Conservation (phyloP, 2,329 filamentous ascomycete genomes). For the Trichophyton simii region DNA sequence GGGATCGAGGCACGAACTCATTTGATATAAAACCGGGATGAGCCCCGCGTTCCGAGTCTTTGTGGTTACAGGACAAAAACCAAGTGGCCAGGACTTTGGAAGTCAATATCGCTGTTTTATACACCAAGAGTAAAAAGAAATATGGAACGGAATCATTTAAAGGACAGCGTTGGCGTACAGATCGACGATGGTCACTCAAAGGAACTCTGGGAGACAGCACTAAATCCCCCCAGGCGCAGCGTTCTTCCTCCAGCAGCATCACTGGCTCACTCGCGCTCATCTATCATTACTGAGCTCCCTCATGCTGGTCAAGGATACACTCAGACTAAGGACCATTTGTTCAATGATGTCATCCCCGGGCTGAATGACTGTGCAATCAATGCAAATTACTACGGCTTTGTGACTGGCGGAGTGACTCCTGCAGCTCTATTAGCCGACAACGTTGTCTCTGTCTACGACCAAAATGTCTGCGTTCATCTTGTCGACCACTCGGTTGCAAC, state of each 20-base stretch:
- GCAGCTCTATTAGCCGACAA: constrained; percentile 73
- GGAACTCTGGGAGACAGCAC: neutral
- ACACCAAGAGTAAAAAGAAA: neutral
- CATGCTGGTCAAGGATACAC: constrained; percentile 22
- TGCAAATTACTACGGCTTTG: constrained; percentile 72
- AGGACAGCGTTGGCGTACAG: neutral
- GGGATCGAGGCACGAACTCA: neutral
- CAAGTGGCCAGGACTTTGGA: neutral
- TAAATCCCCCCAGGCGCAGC: constrained; percentile 12
- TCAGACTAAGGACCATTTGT: constrained; percentile 26
- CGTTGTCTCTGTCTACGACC: constrained; percentile 66
- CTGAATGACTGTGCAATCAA: constrained; percentile 55
- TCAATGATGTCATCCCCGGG: constrained; percentile 36
- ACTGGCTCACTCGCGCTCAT: constrained; percentile 23
- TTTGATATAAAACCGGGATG: neutral
- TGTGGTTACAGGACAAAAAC: neutral
- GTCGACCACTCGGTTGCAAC: constrained; percentile 63
- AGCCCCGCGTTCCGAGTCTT: neutral
- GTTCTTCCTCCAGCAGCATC: constrained; percentile 23
- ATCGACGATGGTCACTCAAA: neutral
- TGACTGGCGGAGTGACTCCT: constrained; percentile 69
- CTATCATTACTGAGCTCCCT: constrained; percentile 22
- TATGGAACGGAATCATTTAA: constrained; percentile 1
- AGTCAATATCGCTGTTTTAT: neutral
- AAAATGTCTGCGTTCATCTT: constrained; percentile 74